Evolutionary conservation across 306 rosid genomes (phyloP), one percentile per base, ranked within the genome.

Genomic region (Pyrus bretschneideri): DNA sequence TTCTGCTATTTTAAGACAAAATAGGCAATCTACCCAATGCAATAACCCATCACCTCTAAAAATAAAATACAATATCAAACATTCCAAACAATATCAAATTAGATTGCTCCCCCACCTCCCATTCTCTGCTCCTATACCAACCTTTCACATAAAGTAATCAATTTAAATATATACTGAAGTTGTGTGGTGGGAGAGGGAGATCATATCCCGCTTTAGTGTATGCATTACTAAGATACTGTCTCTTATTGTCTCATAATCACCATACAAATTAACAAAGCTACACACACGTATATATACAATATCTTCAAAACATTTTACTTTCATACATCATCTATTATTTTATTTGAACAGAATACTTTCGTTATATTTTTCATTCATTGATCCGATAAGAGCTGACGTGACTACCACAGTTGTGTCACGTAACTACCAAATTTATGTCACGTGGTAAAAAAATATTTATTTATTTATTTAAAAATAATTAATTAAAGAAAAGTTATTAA

Each of bases 31-130:
- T 81, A 82, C 79, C 84, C 87, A 25, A 38, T 6, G 45, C 62
- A 10, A n/a, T 83, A 76, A 51, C 66, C 74, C 69, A 76, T 82
- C 78, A 67, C 70, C 73, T 19, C 17, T 58, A 51, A 45, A 58
- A 78, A 83, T 71, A 81, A 15, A 49, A 83, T 58, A 80, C 77
- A 71, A 62, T 76, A 64, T 72, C 75, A 81, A 89, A 83, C 93
- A 89, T 90, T 85, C 88, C 85, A 81, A 84, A 51, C 80, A 82
- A 86, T 75, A 85, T 88, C 79, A 84, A 86, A 86, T 85, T 69
- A 76, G 68, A 58, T 70, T 61, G 64, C 58, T 0, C 40, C 14
- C 44, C 62, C 54, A 4, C 14, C 13, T 17, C 19, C 54, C 82
- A 27, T 44, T 79, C 80, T 77, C 71, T 78, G 81, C 70, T 67